Percentiles rank a stretch among this genome's conserved stretches.
Evolutionary conservation across 2,329 filamentous ascomycete genomes (phyloP).

Genomic region (Neofusicoccum parvum): DNA sequence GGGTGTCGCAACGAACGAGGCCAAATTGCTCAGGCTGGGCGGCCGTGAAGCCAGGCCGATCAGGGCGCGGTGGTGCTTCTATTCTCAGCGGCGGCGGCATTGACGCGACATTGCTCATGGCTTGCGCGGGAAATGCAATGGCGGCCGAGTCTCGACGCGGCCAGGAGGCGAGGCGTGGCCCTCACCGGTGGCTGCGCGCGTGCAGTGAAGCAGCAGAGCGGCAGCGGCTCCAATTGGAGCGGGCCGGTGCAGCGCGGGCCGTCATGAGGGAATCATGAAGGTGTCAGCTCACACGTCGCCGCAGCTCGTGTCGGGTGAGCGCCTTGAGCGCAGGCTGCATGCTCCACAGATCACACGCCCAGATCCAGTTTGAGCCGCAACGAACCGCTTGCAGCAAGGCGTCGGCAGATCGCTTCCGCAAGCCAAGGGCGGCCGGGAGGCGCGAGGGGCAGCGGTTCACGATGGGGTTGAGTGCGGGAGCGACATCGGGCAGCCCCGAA

Average conservation of each 20-base stretch:
- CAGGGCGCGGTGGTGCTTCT: slow-evolving; percentile 9
- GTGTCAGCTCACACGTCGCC: slow-evolving; percentile 10
- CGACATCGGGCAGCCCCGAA: slow-evolving; percentile 6
- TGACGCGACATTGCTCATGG: slow-evolving; percentile 11
- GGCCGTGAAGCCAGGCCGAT: background rate
- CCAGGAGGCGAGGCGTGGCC: background rate
- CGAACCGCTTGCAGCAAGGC: slow-evolving; percentile 6
- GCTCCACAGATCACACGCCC: slow-evolving; percentile 11
- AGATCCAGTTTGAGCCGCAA: slow-evolving; percentile 17
- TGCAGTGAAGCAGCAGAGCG: background rate
- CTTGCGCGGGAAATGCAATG: slow-evolving; percentile 1
- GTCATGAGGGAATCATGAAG: slow-evolving; percentile 18
- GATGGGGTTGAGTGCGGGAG: background rate
- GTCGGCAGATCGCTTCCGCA: background rate
- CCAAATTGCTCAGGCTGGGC: background rate
- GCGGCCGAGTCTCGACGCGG: background rate
- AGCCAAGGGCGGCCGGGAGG: background rate
- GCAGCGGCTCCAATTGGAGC: slow-evolving; percentile 13
- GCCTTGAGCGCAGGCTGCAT: background rate
- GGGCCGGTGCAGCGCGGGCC: background rate
- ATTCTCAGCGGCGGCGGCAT: slow-evolving; percentile 13
- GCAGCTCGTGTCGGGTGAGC: slow-evolving; percentile 11
- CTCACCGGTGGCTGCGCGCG: slow-evolving; percentile 1
- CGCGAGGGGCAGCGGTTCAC: background rate
- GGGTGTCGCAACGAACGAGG: background rate